Conservation (phyloP, 345 rosid genomes). For the Orychophragmus violaceus region DNA sequence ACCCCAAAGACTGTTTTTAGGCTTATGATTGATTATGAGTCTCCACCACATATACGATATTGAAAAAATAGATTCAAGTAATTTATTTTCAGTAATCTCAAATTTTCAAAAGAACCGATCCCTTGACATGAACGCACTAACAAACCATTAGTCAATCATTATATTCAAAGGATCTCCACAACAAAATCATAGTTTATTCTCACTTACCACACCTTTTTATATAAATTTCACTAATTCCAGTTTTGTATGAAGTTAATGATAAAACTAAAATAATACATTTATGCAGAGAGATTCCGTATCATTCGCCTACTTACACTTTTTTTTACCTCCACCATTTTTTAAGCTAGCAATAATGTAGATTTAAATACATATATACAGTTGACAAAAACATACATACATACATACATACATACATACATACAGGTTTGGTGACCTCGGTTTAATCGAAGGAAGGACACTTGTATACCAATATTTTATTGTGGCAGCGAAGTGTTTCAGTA, state of each 20-base stretch:
- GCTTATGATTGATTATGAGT: too few species aligned
- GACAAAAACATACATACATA: too few species aligned
- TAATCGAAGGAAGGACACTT: conserved; percentile 30
- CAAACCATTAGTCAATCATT: background rate
- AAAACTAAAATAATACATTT: too few species aligned
- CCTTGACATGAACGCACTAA: background rate
- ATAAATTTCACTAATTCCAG: background rate
- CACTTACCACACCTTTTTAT: too few species aligned
- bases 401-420: background rate
- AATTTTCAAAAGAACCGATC: background rate
- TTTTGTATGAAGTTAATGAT: background rate
- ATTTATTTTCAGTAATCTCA: too few species aligned
- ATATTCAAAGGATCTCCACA: too few species aligned
- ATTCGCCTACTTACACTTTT: too few species aligned
- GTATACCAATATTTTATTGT: conserved; percentile 6
- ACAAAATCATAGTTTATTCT: too few species aligned
- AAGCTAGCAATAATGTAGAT: background rate
- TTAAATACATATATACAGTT: background rate
- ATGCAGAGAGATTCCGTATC: background rate
- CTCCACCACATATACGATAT: too few species aligned
- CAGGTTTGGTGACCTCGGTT: conserved; percentile 29
- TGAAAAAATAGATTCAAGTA: too few species aligned
- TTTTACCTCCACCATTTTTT: background rate
- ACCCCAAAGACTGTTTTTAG: too few species aligned
- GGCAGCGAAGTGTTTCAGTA: conserved; percentile 9